Evolutionary conservation across 2,329 filamentous ascomycete species (phyloP), one percentile per base, ranked within the genome.

Genomic region (Botryotinia convoluta): DNA sequence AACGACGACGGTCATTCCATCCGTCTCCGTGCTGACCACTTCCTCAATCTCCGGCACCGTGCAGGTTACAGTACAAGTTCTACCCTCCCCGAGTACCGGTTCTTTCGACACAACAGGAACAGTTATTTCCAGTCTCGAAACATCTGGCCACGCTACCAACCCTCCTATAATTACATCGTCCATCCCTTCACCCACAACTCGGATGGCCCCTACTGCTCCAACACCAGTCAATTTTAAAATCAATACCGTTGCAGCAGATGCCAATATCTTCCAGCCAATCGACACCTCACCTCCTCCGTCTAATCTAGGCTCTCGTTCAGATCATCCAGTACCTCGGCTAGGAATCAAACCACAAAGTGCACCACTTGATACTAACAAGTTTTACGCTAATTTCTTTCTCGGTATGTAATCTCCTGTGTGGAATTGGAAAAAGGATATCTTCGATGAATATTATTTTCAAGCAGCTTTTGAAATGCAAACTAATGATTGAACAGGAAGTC

Each of bases 311-410:
- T 81, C 82, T 59, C 84, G 84, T 42, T 77, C 83, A 32, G 88
- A 91, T 76, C 90, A 92, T 76, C 90, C 90, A 0, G 88, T 88
- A 39, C 82, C 86, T 59, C 85, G 87, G 22, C 80, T 84, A 35
- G 88, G 88, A 9, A 84, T 91, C 18, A 62, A 77, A 16, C 65
- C 73, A 32, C 77, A 82, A 60, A 73, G 73, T 57, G 80, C 81
- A 0, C 89, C 91, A 5, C 83, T 93, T 63, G 85, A 89, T 68
- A 95, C 93, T 37, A 95, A 95, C 84, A 95, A 93, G 79, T 95
- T 94, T 81, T 93, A 93, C 78, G 87, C 91, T 77, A 96, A 96
- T 79, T 89, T 96, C 75, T 94, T 94, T 81, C 85, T 98, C 0
- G 92, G 51, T 57, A 29, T 18, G 51, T 57, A 57, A 6, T 57